Conservation (phyloP, 176 grass and related monocot species). For the Phragmites australis region DNA sequence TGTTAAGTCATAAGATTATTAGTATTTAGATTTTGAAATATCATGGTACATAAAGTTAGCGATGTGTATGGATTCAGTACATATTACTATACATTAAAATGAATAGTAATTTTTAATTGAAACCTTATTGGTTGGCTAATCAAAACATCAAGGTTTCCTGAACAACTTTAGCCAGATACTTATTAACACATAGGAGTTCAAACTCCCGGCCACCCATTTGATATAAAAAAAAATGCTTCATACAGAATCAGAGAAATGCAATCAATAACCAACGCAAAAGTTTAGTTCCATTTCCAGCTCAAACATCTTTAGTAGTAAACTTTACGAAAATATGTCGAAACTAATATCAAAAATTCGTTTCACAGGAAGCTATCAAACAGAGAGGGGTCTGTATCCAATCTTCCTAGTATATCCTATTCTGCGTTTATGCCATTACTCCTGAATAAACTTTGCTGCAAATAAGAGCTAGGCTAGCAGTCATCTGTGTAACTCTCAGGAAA, state of each 20-base stretch:
- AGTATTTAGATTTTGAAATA: background rate
- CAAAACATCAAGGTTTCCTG: background rate
- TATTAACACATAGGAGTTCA: background rate
- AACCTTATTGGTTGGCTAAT: background rate
- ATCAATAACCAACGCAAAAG: slow-evolving; percentile 11
- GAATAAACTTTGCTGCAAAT: background rate
- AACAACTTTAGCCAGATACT: slow-evolving; percentile 25
- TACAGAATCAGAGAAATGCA: background rate
- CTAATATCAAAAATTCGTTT: slow-evolving; percentile 28
- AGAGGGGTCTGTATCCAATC: background rate
- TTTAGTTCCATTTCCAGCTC: background rate
- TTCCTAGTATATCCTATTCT: slow-evolving; percentile 18
- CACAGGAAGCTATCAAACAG: background rate
- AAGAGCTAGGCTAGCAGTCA: background rate
- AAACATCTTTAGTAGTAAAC: background rate
- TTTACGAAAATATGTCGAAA: slow-evolving; percentile 6
- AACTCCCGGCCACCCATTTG: background rate
- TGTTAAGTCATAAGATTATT: background rate
- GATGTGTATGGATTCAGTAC: no score
- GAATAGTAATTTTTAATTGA: background rate
- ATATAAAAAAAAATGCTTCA: background rate
- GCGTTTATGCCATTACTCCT: background rate
- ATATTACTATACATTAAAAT: background rate
- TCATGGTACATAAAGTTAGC: background rate
- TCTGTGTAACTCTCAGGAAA: background rate